These are phyloP conservation scores for Fusarium keratoplasticum DNA, from an alignment of 2,329 filamentous ascomycete species.

Conservation along the genomic window DNA sequence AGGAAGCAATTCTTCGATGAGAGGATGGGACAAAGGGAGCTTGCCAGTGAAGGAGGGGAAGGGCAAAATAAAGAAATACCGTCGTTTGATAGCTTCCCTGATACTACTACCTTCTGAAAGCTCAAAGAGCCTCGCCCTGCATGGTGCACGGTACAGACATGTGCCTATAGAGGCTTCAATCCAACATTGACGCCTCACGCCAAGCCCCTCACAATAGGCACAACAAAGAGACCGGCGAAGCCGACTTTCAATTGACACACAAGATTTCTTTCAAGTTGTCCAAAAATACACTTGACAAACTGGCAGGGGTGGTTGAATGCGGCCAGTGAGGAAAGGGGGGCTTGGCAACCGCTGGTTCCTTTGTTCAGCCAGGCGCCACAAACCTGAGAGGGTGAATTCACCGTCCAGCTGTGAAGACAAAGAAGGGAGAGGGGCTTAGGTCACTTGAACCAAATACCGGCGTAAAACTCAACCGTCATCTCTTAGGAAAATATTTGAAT, in stretches of 20 bases:
- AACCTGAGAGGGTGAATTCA: not conserved
- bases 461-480: not conserved
- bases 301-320: not conserved
- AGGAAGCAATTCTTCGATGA: not conserved
- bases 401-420: slow-evolving; percentile 4
- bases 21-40: not conserved
- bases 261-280: not conserved
- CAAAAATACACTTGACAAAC: slow-evolving; percentile 8
- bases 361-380: slow-evolving; percentile 39
- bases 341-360: slow-evolving; percentile 18
- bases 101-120: not conserved
- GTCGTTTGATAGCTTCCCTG: not conserved
- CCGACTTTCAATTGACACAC: slow-evolving; percentile 9
- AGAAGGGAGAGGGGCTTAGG: not conserved
- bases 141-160: slow-evolving; percentile 15
- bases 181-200: slow-evolving; percentile 11
- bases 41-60: not conserved
- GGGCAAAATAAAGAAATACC: slow-evolving; percentile 3
- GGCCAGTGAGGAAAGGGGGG: not conserved
- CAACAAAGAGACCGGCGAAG: slow-evolving; percentile 38
- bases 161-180: not conserved
- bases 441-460: not conserved
- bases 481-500: not conserved
- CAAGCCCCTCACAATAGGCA: slow-evolving; percentile 15
- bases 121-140: slow-evolving; percentile 3